Percentiles rank a stretch among this genome's conserved stretches.
Evolutionary conservation across 345 rosid genomes (phyloP).

Genomic region (Moringa oleifera): DNA sequence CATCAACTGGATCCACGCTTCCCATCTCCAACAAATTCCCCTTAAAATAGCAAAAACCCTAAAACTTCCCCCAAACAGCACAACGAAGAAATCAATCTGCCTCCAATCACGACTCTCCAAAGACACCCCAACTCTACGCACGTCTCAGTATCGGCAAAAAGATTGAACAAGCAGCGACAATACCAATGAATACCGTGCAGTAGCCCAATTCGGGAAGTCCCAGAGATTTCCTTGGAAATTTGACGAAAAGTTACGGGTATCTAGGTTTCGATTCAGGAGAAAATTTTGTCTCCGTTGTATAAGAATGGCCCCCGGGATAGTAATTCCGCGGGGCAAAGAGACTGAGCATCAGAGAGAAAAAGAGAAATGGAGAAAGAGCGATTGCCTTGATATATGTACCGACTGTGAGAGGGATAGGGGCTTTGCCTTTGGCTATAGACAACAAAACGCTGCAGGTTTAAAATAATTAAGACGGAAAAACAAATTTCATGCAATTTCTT

Average conservation of each 20-base stretch:
- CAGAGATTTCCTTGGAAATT: not conserved
- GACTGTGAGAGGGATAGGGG: not conserved
- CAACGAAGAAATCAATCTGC: not conserved
- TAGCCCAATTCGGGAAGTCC: not conserved
- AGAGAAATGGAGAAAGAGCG: not conserved
- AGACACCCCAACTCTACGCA: not conserved
- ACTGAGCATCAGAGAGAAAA: not conserved
- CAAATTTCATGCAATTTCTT: too few relatives aligned
- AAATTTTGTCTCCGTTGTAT: too few relatives aligned
- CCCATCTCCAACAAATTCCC: slow-evolving; percentile 45
- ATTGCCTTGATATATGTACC: not conserved
- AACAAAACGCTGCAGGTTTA: too few relatives aligned
- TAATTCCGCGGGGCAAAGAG: not conserved
- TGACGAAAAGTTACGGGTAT: not conserved
- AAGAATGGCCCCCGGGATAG: not conserved
- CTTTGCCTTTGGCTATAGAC: too few relatives aligned
- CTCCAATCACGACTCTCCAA: not conserved
- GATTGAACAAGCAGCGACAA: not conserved
- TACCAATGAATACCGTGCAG: not conserved
- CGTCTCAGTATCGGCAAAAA: not conserved
- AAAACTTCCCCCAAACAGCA: slow-evolving; percentile 4
- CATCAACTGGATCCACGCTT: slow-evolving; percentile 54
- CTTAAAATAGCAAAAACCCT: slow-evolving; percentile 22
- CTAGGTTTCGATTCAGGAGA: not conserved
- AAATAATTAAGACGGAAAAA: too few relatives aligned